phyloP scores from a whole-genome alignment of 768 basidiomycete genomes.

The Auricularia sp. region DNA sequence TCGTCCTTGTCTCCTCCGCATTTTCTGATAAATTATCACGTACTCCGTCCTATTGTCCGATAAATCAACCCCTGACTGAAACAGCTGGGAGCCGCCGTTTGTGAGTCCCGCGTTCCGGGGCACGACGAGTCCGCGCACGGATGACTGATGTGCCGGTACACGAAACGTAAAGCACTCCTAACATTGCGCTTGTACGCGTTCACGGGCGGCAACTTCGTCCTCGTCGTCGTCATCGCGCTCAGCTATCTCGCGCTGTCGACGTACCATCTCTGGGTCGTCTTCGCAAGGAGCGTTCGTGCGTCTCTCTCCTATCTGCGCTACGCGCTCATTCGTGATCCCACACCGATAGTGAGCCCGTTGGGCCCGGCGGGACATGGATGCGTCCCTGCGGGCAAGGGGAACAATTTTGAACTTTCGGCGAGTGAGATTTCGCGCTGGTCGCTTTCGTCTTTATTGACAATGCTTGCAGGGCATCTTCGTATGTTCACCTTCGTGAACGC shows the following conservation, averaged over 20 bases:
- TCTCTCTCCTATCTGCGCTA: no score
- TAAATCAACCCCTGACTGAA: no score
- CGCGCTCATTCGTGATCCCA: no score
- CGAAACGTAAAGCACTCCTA: neutral
- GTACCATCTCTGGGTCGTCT: neutral
- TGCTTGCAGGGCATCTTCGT: no score
- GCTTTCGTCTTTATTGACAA: no score
- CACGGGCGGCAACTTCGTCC: neutral
- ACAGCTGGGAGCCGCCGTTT: no score
- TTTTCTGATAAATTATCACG: neutral
- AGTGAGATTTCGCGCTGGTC: neutral
- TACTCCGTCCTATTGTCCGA: no score
- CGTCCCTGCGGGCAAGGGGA: neutral
- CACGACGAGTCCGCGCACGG: no score
- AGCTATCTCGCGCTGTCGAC: neutral
- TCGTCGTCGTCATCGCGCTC: neutral
- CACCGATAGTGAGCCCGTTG: neutral
- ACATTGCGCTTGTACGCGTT: neutral
- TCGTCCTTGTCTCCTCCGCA: neutral
- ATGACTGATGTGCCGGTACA: no score
- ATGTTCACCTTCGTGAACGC: no score
- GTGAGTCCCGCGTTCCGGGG: no score
- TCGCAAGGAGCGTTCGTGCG: no score
- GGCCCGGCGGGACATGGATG: neutral
- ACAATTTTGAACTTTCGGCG: neutral